Evolutionary conservation across 352 stramenopile species (phyloP).

Genomic region (Phytopythium cucurbitacearum): DNA sequence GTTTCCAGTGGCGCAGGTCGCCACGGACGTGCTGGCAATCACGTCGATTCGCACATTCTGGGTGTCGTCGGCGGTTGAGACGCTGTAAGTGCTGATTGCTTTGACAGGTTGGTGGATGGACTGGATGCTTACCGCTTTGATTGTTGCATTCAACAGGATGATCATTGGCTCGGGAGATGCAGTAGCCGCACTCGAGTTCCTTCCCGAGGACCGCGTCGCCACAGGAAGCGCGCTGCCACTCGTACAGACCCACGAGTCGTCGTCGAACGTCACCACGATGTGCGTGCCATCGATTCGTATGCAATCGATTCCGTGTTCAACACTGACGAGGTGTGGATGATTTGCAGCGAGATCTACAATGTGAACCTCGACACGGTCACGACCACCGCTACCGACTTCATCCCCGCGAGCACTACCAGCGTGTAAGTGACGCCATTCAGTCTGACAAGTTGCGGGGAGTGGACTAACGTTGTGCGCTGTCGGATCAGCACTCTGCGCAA

Average conservation of each 20-base stretch:
- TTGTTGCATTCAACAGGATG: background rate
- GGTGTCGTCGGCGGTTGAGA: slow-evolving; percentile 24
- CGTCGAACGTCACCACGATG: slow-evolving; percentile 22
- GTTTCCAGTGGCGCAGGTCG: slow-evolving; percentile 16
- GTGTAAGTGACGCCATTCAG: slow-evolving; percentile 6
- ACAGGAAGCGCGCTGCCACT: slow-evolving; percentile 13
- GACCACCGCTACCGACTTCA: slow-evolving; percentile 17
- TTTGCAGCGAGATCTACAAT: slow-evolving; percentile 18
- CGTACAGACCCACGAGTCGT: slow-evolving; percentile 17
- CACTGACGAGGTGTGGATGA: no score
- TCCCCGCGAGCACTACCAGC: slow-evolving; percentile 26
- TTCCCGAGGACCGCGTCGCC: slow-evolving; percentile 20
- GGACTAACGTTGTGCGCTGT: background rate
- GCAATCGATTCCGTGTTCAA: no score
- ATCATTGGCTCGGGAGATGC: slow-evolving; percentile 13
- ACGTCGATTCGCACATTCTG: slow-evolving; percentile 24
- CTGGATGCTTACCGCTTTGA: background rate
- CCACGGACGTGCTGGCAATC: slow-evolving; percentile 17
- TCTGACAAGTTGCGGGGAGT: background rate
- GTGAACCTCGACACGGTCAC: slow-evolving; percentile 23
- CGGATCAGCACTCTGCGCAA: slow-evolving; percentile 25
- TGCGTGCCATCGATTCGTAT: background rate
- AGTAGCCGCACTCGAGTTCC: slow-evolving; percentile 17
- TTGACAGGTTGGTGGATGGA: background rate
- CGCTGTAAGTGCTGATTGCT: slow-evolving; percentile 6